phyloP scores from a whole-genome alignment of 495 filamentous ascomycete genomes.

The Clohesyomyces aquaticus region DNA sequence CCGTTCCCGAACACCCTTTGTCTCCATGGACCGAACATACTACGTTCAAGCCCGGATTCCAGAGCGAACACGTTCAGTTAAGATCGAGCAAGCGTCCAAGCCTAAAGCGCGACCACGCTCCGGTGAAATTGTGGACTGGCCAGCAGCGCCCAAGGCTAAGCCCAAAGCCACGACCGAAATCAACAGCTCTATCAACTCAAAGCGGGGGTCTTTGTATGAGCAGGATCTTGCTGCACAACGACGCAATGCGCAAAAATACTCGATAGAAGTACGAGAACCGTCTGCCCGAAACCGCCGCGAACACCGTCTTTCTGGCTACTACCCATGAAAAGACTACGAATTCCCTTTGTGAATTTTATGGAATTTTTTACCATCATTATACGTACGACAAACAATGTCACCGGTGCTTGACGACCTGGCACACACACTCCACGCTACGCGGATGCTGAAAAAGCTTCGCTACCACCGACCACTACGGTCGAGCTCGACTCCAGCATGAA shows the following conservation, averaged over 20 bases:
- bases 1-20: constrained; percentile 39
- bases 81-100: constrained; percentile 37
- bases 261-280: constrained; percentile 47
- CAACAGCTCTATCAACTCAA: constrained; percentile 28
- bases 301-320: constrained; percentile 41
- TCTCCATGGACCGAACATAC: constrained; percentile 44
- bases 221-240: constrained; percentile 39
- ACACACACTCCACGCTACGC: constrained; percentile 12
- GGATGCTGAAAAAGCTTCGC: constrained; percentile 27
- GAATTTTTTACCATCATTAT: constrained; percentile 11
- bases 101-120: constrained; percentile 36
- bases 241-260: constrained; percentile 39
- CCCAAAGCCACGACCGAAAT: constrained; percentile 26
- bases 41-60: constrained; percentile 40
- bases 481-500: constrained; percentile 33
- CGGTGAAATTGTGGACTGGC: constrained; percentile 43
- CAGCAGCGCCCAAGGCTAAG: constrained; percentile 21
- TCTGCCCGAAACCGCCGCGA: constrained; percentile 40
- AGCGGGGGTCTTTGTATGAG: constrained; percentile 46
- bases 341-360: constrained; percentile 12
- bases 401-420: constrained; percentile 3
- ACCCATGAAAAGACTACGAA: constrained; percentile 32
- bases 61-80: constrained; percentile 31
- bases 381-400: constrained; percentile 8
- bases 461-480: constrained; percentile 2